phyloP scores from a whole-genome alignment of 1,284 basidiomycete species.

The Kalmanozyma brasiliensis region DNA sequence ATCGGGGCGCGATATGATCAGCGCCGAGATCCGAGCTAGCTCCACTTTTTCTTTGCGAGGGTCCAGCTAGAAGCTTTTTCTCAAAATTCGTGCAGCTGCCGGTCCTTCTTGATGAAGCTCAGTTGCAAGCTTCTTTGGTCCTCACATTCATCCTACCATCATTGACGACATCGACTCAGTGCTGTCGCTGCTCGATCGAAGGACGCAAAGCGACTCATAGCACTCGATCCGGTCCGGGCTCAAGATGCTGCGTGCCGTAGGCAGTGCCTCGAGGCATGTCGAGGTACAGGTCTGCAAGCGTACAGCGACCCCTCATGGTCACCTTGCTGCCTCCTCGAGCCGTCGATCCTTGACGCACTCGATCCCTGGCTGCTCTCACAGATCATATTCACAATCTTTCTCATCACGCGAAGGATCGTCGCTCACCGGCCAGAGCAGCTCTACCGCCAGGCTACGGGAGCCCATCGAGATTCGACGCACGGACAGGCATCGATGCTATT shows the following conservation, averaged over 20 bases:
- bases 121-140: not conserved
- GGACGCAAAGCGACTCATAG: no score
- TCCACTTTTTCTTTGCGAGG: conserved; percentile 14
- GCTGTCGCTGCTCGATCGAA: no score
- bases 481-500: not conserved
- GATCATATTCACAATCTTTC: not conserved
- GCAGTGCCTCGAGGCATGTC: conserved; percentile 18
- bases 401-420: not conserved
- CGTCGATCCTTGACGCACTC: not conserved
- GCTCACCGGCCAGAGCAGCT: not conserved
- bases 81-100: not conserved
- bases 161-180: no score
- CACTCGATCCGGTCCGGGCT: no score
- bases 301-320: not conserved
- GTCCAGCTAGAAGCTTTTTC: conserved; percentile 1
- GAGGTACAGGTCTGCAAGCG: conserved; percentile 7
- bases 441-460: not conserved
- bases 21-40: conserved; percentile 16
- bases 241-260: conserved; percentile 26
- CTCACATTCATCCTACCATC: not conserved
- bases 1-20: not conserved
- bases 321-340: not conserved
- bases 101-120: not conserved
- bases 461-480: not conserved
- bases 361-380: not conserved